Evolutionary conservation across 352 stramenopile species (phyloP), one percentile per base, ranked within the genome.

Genomic region (Aphanomyces cochlioides): DNA sequence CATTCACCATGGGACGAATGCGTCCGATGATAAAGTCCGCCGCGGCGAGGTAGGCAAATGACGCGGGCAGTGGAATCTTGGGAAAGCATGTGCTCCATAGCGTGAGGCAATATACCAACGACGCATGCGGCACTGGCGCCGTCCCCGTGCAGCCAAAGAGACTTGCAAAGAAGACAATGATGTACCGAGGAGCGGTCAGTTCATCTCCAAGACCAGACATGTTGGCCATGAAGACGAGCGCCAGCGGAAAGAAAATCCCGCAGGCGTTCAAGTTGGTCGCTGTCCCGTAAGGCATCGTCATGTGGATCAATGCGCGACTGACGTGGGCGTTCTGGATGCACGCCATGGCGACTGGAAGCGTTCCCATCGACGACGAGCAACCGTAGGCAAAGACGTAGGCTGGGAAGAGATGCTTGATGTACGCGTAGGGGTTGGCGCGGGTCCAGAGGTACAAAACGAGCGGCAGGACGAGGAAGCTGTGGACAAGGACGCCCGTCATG

Each of bases 11-110:
- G 0, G 83, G 87, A 43, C 80, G 72, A 48, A 88, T 78, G 21
- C 81, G 80, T 64, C 89, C 82, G 21, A 89, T 41, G 67, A 88
- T 74, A 80, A 82, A 89, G 64, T 92, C 81, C 13, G 75, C 86
- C n/a, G 78, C 81, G 17, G 88, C 75, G 47, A 79, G 66, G 34
- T 73, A 66, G 13, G 67, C 56, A 63, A 79, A 79, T 40, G 73
- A 38, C 5, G n/a, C 6, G 1, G 54, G 54, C 6, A 61, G 17
- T 7, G n/a, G 19, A n/a, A 21, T 7, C 5, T 19, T 39, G 1
- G 54, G 54, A 37, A 61, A 61, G 19, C 7, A 6, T 7, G 54
- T 61, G 28, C 43, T 37, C 54, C 54, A 61, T 12, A 61, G 19
- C 5, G 54, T 61, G 6, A 61, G 7, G 54, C 15, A 7, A 37